These are phyloP conservation scores for Trifolium subterraneum DNA, from an alignment of 306 rosid genomes.

Conservation along the genomic window DNA sequence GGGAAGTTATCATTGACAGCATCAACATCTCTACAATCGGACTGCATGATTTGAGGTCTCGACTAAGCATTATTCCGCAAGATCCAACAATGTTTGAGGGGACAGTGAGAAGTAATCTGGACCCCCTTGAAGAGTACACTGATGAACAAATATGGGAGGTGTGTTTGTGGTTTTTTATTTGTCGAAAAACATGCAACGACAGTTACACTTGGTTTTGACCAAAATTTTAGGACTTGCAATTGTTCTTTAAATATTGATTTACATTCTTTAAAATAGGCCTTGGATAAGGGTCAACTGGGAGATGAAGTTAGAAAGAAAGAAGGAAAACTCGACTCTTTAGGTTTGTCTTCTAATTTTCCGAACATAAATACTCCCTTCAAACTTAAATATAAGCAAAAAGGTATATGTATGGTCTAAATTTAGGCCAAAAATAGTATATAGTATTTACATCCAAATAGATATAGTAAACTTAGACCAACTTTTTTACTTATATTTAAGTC, in stretches of 20 bases:
- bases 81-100: not conserved
- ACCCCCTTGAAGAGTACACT: not conserved
- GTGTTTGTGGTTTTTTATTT: not conserved
- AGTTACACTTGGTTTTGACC: not conserved
- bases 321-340: not conserved
- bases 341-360: not conserved
- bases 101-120: too few relatives aligned
- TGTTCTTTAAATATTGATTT: not conserved
- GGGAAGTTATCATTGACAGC: too few relatives aligned
- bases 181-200: not conserved
- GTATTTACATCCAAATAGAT: too few relatives aligned
- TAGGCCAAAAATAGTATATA: too few relatives aligned
- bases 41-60: not conserved
- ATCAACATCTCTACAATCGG: not conserved
- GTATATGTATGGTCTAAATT: too few relatives aligned
- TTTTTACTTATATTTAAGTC: too few relatives aligned
- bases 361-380: not conserved
- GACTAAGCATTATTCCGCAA: not conserved
- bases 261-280: not conserved
- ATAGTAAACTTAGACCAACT: too few relatives aligned
- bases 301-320: not conserved
- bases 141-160: not conserved
- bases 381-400: not conserved
- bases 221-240: not conserved
- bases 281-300: not conserved